These are phyloP conservation scores for Dactylellina sp. DNA, from an alignment of 2,329 filamentous ascomycete genomes.

Conservation along the genomic window DNA sequence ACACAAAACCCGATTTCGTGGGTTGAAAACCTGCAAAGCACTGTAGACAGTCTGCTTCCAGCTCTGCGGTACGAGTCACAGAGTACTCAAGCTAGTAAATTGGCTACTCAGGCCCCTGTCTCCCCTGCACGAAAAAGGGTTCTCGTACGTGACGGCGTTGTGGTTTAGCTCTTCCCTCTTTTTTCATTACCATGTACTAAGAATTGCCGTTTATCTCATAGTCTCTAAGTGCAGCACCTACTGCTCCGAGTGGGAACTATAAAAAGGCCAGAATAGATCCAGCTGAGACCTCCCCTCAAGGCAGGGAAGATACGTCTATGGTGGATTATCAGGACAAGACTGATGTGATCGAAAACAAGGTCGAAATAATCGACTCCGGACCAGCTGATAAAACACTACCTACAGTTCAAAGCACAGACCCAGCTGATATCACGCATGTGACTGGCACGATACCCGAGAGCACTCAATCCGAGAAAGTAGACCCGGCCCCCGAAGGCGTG, in stretches of 20 bases:
- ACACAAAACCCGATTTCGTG: constrained; percentile 4
- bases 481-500: background rate
- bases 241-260: constrained; percentile 16
- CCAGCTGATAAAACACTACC: background rate
- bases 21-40: constrained; percentile 33
- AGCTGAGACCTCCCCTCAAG: background rate
- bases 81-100: background rate
- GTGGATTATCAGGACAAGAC: constrained; percentile 9
- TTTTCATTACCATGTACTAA: constrained; percentile 22
- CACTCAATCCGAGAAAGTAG: background rate
- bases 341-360: background rate
- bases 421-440: constrained; percentile 27
- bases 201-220: constrained; percentile 8
- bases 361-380: constrained; percentile 1
- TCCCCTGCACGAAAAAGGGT: constrained; percentile 49
- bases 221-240: constrained; percentile 30
- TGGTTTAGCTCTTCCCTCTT: constrained; percentile 7
- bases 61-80: constrained; percentile 27
- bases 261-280: constrained; percentile 47
- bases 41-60: constrained; percentile 24
- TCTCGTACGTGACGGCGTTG: constrained; percentile 37
- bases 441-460: constrained; percentile 19
- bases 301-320: constrained; percentile 26
- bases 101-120: background rate
- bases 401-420: background rate